Base-by-base conservation (phyloP, 352 stramenopile species). In the Pelagophyceae sp. region DNA sequence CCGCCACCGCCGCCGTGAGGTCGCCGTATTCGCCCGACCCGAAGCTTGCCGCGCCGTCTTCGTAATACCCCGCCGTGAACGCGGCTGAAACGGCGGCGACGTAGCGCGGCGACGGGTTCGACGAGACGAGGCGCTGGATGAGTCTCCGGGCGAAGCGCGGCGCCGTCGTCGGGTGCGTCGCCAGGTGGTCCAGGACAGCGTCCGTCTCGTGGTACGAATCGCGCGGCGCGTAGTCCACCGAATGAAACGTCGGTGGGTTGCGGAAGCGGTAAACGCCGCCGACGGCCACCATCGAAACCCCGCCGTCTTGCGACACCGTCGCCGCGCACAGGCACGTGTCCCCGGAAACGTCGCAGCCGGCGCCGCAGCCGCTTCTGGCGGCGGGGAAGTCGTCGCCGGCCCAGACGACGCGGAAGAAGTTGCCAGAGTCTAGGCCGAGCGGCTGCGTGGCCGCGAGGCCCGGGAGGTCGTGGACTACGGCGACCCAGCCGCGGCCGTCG, bases 181-280 rank as follows among this genome's bases (percentile, higher is more conserved):
- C 81, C 61, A 88, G 82, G 54, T 85, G 76, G 11, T 80, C 82
- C 2, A 92, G 69, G 0, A 78, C 81, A 17, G 84, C 86, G 64
- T 92, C 86, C 19, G 81, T 89, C 77, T 91, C 87, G 38, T 87
- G 82, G 31, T 78, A 32, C n/a, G 81, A 77, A 76, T 90, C 84
- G 32, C 81, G 71, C 0, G 80, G 65, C 31, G 84, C 85, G 77
- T 90, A 89, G 33, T 81, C 60, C 70, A 90, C 90, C 37, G 78
- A 70, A 32, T 65, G 37, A 60, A 88, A 83, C 50, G 32, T 79
- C 33, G 83, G 83, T 31, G 77, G 77, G 33, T 72, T 78, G 38
- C 88, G 89, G 40, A 83, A 78, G 0, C 84, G 27, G 40, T 38
- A 79, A 27, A 33, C 29, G 19, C 23, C 32, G n/a, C 5, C 32